Evolutionary conservation across 345 rosid genomes (phyloP), one percentile per base, ranked within the genome.

Genomic region (Lenwebbia sp.): DNA sequence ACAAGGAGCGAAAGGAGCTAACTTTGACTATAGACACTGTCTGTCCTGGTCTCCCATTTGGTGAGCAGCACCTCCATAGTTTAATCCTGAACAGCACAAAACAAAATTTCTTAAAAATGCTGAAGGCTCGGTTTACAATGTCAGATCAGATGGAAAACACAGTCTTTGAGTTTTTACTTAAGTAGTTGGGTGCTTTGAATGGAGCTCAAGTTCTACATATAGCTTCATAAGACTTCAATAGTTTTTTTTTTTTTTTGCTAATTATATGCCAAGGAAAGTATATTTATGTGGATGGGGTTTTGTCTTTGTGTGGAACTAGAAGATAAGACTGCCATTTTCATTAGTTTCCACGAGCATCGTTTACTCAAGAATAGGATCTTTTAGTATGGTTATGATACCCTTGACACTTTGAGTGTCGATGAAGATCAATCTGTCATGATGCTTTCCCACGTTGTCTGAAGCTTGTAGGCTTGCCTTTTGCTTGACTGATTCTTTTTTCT

Each of bases 31-130:
- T 82, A 86, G 26, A 88, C 53, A 75, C 23, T 87, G 90, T 85
- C 88, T 88, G 75, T 40, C 51, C 83, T 84, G 92, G 95, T 93
- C 93, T 88, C 92, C 91, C 62, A 76, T 90, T 85, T 85, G 56
- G 90, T 30, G n/a, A 58, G 89, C 95, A 93, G 4, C 84, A 25
- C 86, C 89, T 88, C 90, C 87, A 89, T 86, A 85, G 78, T 91
- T 47, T 78, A 81, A 53, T 84, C 86, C 60, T 82, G 86, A 60
- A 37, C 62, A 58, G 50, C 49, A 83, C 88, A 28, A 84, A 75
- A 84, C 52, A 81, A 85, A 89, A 85, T 86, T 85, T 78, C 84
- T 76, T 84, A 58, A 81, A 84, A 52, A 49, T n/a, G 60, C 52
- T 55, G 85, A 13, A 54, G 88, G 88, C 91, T 83, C 92, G 81